Evolutionary conservation across 1,139 yeast species (phyloP).

Genomic region (Nadsonia starkeyi-henricii): DNA sequence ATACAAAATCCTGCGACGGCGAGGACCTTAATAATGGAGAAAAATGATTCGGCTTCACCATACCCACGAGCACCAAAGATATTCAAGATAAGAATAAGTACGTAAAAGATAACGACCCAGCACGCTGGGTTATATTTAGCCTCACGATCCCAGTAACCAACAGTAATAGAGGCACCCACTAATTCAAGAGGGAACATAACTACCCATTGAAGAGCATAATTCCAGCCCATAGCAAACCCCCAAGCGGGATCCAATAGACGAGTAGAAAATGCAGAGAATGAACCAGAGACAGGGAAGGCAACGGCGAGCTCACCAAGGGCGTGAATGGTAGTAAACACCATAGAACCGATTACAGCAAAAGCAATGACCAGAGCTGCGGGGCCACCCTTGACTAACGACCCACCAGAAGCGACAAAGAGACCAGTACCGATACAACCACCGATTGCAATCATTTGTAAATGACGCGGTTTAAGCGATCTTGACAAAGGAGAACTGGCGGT

Average conservation of each 20-base stretch:
- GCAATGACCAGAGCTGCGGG: constrained; percentile 70
- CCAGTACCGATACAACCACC: constrained; percentile 83
- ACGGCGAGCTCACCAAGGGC: constrained; percentile 82
- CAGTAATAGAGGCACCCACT: constrained; percentile 62
- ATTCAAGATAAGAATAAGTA: constrained; percentile 40
- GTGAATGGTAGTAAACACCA: constrained; percentile 61
- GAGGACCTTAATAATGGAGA: constrained; percentile 41
- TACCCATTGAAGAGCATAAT: constrained; percentile 65
- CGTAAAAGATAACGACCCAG: constrained; percentile 50
- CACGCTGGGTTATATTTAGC: constrained; percentile 46
- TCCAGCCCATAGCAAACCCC: constrained; percentile 81
- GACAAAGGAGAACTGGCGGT: constrained; percentile 26
- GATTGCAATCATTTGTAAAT: constrained; percentile 56
- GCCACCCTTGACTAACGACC: constrained; percentile 56
- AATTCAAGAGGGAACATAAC: constrained; percentile 61
- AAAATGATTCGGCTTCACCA: constrained; percentile 56
- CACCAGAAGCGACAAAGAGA: constrained; percentile 61
- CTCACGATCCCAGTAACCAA: constrained; percentile 38
- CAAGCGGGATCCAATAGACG: constrained; percentile 61
- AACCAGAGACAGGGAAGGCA: constrained; percentile 66
- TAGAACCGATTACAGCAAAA: constrained; percentile 51
- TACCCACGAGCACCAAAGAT: constrained; percentile 57
- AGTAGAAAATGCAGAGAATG: constrained; percentile 58
- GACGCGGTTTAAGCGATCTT: constrained; percentile 34
- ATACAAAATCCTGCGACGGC: constrained; percentile 53